Base-by-base conservation (phyloP, 371 early-diverging fungal genomes). In the Mortierella sp. region DNA sequence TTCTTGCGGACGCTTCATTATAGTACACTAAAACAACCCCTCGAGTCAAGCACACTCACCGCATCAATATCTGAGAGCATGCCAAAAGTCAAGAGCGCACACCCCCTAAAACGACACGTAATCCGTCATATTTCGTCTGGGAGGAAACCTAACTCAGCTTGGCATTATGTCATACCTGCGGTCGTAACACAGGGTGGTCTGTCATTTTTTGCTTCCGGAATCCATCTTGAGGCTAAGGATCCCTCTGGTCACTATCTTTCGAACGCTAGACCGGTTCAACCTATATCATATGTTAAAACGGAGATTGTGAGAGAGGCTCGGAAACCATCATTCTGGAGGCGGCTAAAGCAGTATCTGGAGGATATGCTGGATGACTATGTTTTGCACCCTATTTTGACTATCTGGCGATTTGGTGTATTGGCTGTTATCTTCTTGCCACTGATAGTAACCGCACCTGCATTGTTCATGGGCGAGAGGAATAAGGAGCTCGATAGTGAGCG, bases 371-470 rank as follows among this genome's bases (percentile, higher is more conserved):
- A 90, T 16, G 81, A 84, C 0, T 90, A 87, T 66, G 52, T 93
- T 3, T 39, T 92, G 1, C 91, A 92, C 37, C 92, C 93, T 3
- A 51, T 90, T 9, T 45, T 88, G 61, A 88, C 90, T 0, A 64
- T 88, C 10, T 85, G 86, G 63, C 87, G 93, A 12, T 88, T 94
- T 47, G 76, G 86, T 3, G 88, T 91, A 65, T 86, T 94, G 22
- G 51, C 88, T 3, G 55, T 90, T 1, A 63, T 93, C 30, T 94
- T 95, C 83, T 62, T 88, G 20, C 96, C 96, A 0, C 86, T 95
- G 11, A 74, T 89, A 5, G 37, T 91, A 10, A 71, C 89, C 0
- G 77, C 84, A 8, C 95, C 95, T 0, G 74, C 79, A 0, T 78
- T 88, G 26, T 88, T 88, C 61, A 71, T 93, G 47, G 95, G 94